Base-by-base conservation (phyloP, 768 basidiomycete genomes). In the Kwoniella sp. region DNA sequence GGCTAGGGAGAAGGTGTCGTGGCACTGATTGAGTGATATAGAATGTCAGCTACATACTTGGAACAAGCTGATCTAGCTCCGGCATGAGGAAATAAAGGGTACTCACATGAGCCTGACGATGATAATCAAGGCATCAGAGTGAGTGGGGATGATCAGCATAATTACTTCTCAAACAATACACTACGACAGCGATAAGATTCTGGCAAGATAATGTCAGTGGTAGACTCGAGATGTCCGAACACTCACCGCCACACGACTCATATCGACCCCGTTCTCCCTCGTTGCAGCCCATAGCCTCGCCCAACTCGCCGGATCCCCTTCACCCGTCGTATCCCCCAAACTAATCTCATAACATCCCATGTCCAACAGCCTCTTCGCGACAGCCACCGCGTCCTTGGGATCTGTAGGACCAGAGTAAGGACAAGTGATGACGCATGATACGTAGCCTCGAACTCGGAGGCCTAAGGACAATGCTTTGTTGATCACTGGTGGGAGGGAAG, bases 341-440 rank as follows among this genome's bases (percentile, higher is more conserved):
- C 70, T 71, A 54, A 94, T 86, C 78, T 98, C 90, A 77, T 95
- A 95, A 76, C 92, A 95, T 0, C 94, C 94, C 90, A 96, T 93
- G 63, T 91, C 87, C 4, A 87, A 64, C 36, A 98, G 77, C 67
- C 85, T 87, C 66, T 85, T 85, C 0, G 90, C 82, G 24, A 95
- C 86, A 40, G 88, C 86, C 55, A 86, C 83, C 8, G 92, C 91
- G 19, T 80, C 80, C 50, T 80, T 78, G 17, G 85, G 85, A 66
- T 88, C 87, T 22, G 90, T 88, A 21, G 82, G 81, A 1, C 94
- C 94, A n/a, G 88, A 85, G 77, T 88, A 96, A 3, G 95, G 94
- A 70, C 92, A 95, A 12, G 85, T 84, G 58, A 92, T 86, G 40
- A 88, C 87, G 46, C 77, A 77, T 67, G 90, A 92, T 56, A 93